phyloP scores from a whole-genome alignment of 768 basidiomycete genomes.

The Sarcodon sp. region DNA sequence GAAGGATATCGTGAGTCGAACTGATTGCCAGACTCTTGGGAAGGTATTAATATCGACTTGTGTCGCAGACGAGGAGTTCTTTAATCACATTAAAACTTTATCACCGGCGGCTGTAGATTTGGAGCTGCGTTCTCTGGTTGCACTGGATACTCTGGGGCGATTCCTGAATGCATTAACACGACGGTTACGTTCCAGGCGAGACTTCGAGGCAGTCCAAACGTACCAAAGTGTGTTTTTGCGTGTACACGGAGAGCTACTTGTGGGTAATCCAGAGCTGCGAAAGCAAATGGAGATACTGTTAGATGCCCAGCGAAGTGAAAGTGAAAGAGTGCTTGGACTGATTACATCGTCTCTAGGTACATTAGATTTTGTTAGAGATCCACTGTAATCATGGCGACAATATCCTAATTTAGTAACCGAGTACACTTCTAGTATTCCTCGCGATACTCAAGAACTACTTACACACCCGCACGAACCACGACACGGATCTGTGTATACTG shows the following conservation, averaged over 20 bases:
- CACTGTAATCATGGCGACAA: constrained; percentile 24
- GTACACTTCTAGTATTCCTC: too few relatives aligned
- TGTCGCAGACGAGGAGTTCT: constrained; percentile 63
- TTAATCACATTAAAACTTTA: constrained; percentile 71
- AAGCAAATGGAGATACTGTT: constrained; percentile 43
- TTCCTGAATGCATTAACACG: constrained; percentile 68
- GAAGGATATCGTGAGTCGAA: constrained; percentile 56
- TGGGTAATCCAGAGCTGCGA: constrained; percentile 55
- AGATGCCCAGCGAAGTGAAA: constrained; percentile 63
- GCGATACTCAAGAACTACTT: too few relatives aligned
- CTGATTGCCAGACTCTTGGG: neutral
- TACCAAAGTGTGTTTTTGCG: constrained; percentile 75
- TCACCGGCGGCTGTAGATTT: constrained; percentile 88
- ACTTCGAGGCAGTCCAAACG: constrained; percentile 93
- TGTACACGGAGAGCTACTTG: constrained; percentile 72
- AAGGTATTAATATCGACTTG: neutral
- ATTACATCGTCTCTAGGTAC: constrained; percentile 66
- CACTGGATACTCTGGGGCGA: constrained; percentile 43
- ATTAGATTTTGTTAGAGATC: constrained; percentile 63
- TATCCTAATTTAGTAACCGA: too few relatives aligned
- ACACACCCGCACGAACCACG: too few relatives aligned
- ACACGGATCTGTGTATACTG: too few relatives aligned
- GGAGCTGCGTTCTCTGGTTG: constrained; percentile 70
- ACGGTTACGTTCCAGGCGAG: constrained; percentile 66
- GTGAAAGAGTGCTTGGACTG: constrained; percentile 62